Base-by-base conservation (phyloP, 2,329 filamentous ascomycete genomes). In the Monosporascus cannonballus region DNA sequence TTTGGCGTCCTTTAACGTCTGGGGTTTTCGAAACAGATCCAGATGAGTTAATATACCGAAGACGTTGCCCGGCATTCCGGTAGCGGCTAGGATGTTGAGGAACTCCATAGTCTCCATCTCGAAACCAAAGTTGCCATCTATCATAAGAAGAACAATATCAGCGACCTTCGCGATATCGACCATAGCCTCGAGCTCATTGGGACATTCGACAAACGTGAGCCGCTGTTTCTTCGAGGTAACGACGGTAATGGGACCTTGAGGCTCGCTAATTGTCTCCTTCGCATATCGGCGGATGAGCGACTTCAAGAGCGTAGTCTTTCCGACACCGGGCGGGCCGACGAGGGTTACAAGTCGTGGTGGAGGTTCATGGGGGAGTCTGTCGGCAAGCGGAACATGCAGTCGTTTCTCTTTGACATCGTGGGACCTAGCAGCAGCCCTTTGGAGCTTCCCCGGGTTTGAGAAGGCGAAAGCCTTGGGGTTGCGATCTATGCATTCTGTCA, bases 81-180 rank as follows among this genome's bases (percentile, higher is more conserved):
- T 96, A 2, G 90, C 84, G n/a, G 89, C 87, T 49, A 99, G 77
- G 18, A 96, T 86, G 63, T 96, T 97, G 66, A 99, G 76, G 56
- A 99, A 99, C 72, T 99, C 94, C 94, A 99, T 99, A 0, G 94
- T 99, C 78, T 99, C 94, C 94, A 99, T 99, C 73, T 99, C 94
- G 67, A 99, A 99, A 15, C 94, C 95, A 65, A 89, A 99, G 73
- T 97, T 97, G 52, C 94, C 95, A 67, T 99, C 94, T 62, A 99
- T 99, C 89, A 99, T 94, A 52, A 99, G 80, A 48, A 99, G 79
- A 6, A 97, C 90, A 64, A 99, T 96, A 69, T 99, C 94, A 18
- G 95, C 94, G 44, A 99, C 89, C 73, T 99, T 99, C 54, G 94
- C 90, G 52, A 96, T 81, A 71, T 99, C 94, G 59, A 99, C 92